Evolutionary conservation across 306 rosid genomes (phyloP).

Genomic region (Begonia loranthoides): DNA sequence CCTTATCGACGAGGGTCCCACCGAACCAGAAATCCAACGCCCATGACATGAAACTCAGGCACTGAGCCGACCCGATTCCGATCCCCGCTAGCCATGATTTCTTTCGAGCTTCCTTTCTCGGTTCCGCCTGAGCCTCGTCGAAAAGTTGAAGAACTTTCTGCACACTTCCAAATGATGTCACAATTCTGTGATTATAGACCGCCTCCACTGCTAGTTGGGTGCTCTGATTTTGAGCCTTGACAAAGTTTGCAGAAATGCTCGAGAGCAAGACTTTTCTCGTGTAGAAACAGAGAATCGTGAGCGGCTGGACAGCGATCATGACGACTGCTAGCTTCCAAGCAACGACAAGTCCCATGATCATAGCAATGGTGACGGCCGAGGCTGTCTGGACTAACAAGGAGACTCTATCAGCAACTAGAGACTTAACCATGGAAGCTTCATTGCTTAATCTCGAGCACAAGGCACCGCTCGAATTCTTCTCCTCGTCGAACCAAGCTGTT

Average conservation of each 20-base stretch:
- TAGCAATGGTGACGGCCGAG: conserved; percentile 78
- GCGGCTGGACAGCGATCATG: conserved; percentile 85
- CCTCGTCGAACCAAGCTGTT: conserved; percentile 91
- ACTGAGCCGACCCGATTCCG: conserved; percentile 95
- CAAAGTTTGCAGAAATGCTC: conserved; percentile 47
- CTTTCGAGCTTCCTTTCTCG: conserved; percentile 72
- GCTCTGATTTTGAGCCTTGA: conserved; percentile 72
- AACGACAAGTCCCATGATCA: conserved; percentile 70
- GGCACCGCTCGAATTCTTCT: conserved; percentile 72
- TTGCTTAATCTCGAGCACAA: conserved; percentile 76
- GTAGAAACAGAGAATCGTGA: conserved; percentile 72
- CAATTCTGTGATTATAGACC: conserved; percentile 77
- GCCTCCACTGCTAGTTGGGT: conserved; percentile 91
- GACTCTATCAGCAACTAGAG: conserved; percentile 79
- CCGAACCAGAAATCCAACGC: conserved; percentile 97
- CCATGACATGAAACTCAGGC: conserved; percentile 93
- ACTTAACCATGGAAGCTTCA: conserved; percentile 84
- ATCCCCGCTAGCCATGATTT: conserved; percentile 86
- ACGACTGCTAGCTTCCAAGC: conserved; percentile 94
- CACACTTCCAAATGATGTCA: conserved; percentile 60
- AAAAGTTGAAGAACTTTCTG: conserved; percentile 47
- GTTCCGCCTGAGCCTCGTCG: conserved; percentile 74
- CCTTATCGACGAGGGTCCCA: conserved; percentile 54
- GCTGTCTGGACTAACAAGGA: conserved; percentile 68
- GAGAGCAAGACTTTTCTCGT: conserved; percentile 77